These are phyloP conservation scores for Hyphodiscus sp. DNA, from an alignment of 2,329 filamentous ascomycete genomes.

Conservation along the genomic window DNA sequence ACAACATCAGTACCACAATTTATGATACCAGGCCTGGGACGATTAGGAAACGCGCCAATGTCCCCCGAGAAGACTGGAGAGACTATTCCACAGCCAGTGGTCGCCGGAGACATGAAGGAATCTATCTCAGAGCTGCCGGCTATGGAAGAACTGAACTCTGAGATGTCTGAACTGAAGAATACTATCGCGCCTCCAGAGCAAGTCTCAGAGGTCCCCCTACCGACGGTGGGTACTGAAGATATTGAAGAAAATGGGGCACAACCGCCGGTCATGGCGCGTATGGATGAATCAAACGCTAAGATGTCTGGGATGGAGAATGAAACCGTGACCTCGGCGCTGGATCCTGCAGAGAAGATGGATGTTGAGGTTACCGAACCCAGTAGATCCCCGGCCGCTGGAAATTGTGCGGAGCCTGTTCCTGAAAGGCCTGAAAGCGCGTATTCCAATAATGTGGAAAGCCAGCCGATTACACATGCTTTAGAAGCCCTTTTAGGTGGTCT, in stretches of 20 bases:
- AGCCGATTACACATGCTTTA: constrained; percentile 23
- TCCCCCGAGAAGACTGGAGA: background rate
- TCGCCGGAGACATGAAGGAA: background rate
- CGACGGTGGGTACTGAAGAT: too few relatives aligned
- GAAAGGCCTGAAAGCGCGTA: too few relatives aligned
- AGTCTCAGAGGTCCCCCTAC: too few relatives aligned
- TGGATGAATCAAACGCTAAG: too few relatives aligned
- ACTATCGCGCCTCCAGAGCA: background rate
- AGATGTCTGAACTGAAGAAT: background rate
- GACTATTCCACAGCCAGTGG: background rate
- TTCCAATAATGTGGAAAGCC: background rate
- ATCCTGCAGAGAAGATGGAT: too few relatives aligned
- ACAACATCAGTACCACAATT: background rate
- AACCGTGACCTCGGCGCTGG: too few relatives aligned
- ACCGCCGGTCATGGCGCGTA: too few relatives aligned
- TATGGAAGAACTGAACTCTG: background rate
- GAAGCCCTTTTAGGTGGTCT: constrained; percentile 26
- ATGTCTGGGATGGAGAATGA: too few relatives aligned
- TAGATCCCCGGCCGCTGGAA: too few relatives aligned
- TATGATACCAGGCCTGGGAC: constrained; percentile 8
- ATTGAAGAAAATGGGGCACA: too few relatives aligned
- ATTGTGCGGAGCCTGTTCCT: too few relatives aligned
- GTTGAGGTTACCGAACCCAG: too few relatives aligned
- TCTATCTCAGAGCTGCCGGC: background rate
- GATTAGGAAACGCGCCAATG: constrained; percentile 1